Conservation (phyloP, 768 basidiomycete genomes). For the Kwoniella sp. region DNA sequence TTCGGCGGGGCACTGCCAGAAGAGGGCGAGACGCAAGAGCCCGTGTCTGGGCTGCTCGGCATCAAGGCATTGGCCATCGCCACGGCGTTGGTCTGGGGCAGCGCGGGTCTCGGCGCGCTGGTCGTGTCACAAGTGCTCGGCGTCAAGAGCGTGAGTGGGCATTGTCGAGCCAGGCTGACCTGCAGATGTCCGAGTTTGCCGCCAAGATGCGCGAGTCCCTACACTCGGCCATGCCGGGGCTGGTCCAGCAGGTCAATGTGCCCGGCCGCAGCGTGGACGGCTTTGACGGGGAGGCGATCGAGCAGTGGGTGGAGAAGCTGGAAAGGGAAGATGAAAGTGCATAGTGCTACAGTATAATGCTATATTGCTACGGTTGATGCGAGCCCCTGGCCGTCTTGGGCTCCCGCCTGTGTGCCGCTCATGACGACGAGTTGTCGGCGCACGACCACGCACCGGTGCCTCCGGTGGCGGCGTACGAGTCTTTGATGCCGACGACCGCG, state of each 20-base stretch:
- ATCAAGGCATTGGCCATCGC: slow-evolving; percentile 38
- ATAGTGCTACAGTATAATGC: too few species aligned
- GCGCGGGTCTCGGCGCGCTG: slow-evolving; percentile 29
- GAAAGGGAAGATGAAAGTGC: slow-evolving; percentile 17
- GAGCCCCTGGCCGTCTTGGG: too few species aligned
- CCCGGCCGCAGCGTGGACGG: slow-evolving; percentile 11
- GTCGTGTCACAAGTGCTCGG: slow-evolving; percentile 31
- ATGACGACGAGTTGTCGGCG: slow-evolving; percentile 14
- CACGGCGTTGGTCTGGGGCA: slow-evolving; percentile 33
- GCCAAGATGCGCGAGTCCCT: slow-evolving; percentile 32
- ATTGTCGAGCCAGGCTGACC: not conserved
- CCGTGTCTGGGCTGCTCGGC: slow-evolving; percentile 16
- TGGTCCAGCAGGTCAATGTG: slow-evolving; percentile 6
- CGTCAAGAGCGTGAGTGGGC: slow-evolving; percentile 35
- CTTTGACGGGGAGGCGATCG: slow-evolving; percentile 14
- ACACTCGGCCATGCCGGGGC: slow-evolving; percentile 21
- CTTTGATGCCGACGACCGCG: slow-evolving; percentile 8
- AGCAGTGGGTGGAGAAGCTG: slow-evolving; percentile 12
- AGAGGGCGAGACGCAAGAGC: slow-evolving; percentile 5
- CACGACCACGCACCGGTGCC: slow-evolving; percentile 12
- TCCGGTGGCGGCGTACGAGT: slow-evolving; percentile 5
- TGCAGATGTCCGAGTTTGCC: slow-evolving; percentile 34
- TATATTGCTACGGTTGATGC: too few species aligned
- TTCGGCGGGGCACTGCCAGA: slow-evolving; percentile 13
- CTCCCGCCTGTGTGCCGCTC: too few species aligned